Evolutionary conservation across 352 stramenopile genomes (phyloP).

Genomic region (Phytophthora aleatoria): DNA sequence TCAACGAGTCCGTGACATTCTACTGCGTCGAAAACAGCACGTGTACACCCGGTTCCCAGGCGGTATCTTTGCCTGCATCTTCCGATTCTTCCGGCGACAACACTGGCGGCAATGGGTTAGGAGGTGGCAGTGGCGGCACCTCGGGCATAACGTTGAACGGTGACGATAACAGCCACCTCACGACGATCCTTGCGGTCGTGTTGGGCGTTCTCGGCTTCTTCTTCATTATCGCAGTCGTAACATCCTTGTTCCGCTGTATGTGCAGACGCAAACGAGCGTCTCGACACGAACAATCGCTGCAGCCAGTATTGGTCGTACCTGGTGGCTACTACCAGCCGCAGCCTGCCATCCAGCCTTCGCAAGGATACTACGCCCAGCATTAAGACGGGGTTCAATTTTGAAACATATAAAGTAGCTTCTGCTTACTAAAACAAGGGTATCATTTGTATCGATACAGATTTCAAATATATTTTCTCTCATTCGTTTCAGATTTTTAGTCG

Average conservation of each 20-base stretch:
- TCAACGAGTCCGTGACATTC: constrained; percentile 65
- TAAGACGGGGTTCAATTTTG: constrained; percentile 25
- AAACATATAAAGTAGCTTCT: constrained; percentile 33
- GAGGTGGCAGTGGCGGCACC: constrained; percentile 17
- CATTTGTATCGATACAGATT: constrained; percentile 27
- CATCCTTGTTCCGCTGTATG: constrained; percentile 35
- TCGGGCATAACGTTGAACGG: constrained; percentile 26
- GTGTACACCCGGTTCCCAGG: constrained; percentile 37
- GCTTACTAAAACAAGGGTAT: constrained; percentile 12
- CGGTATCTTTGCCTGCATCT: constrained; percentile 33
- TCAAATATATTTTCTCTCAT: constrained; percentile 23
- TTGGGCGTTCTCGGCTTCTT: constrained; percentile 45
- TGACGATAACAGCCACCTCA: constrained; percentile 32
- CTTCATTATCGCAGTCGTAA: constrained; percentile 40
- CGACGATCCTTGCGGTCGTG: constrained; percentile 42
- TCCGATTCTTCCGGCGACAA: constrained; percentile 37
- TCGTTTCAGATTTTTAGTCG: constrained; percentile 11
- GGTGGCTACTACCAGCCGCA: constrained; percentile 39
- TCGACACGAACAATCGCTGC: constrained; percentile 30
- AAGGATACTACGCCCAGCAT: constrained; percentile 38
- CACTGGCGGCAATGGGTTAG: constrained; percentile 31
- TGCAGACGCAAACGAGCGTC: constrained; percentile 31
- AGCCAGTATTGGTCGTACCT: constrained; percentile 38
- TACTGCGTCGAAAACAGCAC: constrained; percentile 65
- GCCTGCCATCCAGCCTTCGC: constrained; percentile 31